These are phyloP conservation scores for Pneumocystis wakefieldiae DNA, from an alignment of 1,139 yeast species.

Conservation along the genomic window DNA sequence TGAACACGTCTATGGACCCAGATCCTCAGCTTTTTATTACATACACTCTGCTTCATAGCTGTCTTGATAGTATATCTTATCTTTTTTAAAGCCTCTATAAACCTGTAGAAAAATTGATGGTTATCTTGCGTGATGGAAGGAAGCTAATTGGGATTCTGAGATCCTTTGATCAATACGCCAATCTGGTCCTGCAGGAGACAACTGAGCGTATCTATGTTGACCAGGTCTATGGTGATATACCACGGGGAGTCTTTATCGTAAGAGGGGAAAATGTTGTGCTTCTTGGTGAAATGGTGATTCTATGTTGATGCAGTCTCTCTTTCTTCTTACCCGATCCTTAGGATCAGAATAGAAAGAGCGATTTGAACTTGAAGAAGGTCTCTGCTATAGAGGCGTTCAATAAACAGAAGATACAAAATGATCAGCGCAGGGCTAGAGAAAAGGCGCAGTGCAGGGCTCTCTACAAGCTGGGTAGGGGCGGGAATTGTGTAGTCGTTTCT, in stretches of 20 bases:
- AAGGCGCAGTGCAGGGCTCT: constrained; percentile 36
- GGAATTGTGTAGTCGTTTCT: neutral
- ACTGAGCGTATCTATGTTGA: constrained; percentile 66
- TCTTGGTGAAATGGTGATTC: constrained; percentile 57
- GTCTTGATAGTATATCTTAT: constrained; percentile 57
- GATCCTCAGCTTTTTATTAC: constrained; percentile 47
- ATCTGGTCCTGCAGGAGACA: constrained; percentile 81
- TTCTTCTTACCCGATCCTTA: neutral
- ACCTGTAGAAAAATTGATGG: constrained; percentile 48
- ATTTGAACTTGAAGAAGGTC: constrained; percentile 42
- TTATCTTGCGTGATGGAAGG: constrained; percentile 78
- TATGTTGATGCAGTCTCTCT: neutral
- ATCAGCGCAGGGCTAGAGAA: constrained; percentile 30
- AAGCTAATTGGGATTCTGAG: constrained; percentile 78
- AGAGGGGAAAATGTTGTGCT: constrained; percentile 97
- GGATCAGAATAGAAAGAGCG: constrained; percentile 77
- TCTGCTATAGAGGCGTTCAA: constrained; percentile 45
- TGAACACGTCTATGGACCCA: neutral
- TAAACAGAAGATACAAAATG: constrained; percentile 28
- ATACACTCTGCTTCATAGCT: constrained; percentile 88
- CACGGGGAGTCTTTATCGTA: constrained; percentile 70
- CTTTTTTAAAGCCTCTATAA: neutral
- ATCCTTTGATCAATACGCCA: constrained; percentile 91
- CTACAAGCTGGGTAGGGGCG: constrained; percentile 18
- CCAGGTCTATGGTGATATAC: constrained; percentile 53